Evolutionary conservation across 1,284 basidiomycete genomes (phyloP).

Genomic region (Megacollybia platyphylla): DNA sequence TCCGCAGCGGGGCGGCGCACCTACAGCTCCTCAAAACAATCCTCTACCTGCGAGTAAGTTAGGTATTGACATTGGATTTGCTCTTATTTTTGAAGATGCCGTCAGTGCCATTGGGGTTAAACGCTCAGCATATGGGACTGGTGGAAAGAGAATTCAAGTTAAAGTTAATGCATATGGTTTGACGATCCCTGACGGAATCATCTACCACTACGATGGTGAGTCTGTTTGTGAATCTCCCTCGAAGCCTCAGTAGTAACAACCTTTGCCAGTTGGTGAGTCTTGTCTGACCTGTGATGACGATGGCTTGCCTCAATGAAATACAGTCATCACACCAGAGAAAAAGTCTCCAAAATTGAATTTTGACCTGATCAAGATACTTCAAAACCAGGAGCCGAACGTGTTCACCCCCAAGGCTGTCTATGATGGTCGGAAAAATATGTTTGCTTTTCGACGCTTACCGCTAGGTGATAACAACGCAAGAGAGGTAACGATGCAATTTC

Average conservation of each 20-base stretch:
- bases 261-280: conserved; percentile 1
- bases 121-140: conserved; percentile 46
- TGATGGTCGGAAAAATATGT: conserved; percentile 73
- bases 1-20: background rate
- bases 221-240: conserved; percentile 4
- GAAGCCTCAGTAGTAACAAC: background rate
- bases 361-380: conserved; percentile 49
- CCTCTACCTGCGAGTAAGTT: background rate
- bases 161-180: conserved; percentile 54
- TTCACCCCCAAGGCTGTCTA: conserved; percentile 33
- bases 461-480: conserved; percentile 34
- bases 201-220: conserved; percentile 68
- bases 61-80: background rate
- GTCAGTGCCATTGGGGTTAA: conserved; percentile 51
- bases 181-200: conserved; percentile 43
- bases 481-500: conserved; percentile 22
- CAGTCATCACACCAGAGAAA: conserved; percentile 19
- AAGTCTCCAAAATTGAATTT: conserved; percentile 56
- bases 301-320: background rate
- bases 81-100: conserved; percentile 17
- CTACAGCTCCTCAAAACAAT: background rate
- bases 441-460: conserved; percentile 39
- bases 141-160: conserved; percentile 38
- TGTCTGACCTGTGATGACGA: background rate
- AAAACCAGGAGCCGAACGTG: conserved; percentile 42